Percentiles rank a stretch among this genome's conserved stretches.
Conservation (phyloP, 441 rosid genomes). For the Adansonia madagascariensis region DNA sequence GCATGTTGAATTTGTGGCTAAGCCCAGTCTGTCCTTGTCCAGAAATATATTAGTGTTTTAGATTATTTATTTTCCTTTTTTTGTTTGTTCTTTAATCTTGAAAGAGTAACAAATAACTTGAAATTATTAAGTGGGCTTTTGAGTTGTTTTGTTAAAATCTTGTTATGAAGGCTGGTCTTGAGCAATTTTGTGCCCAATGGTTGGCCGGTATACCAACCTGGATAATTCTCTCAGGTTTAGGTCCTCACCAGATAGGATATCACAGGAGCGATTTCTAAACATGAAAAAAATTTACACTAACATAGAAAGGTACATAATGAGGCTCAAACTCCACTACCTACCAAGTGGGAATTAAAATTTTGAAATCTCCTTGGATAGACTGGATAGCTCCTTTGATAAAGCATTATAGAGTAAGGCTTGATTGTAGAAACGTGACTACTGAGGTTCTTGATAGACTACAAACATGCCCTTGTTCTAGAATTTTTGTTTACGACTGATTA, state of each 20-base stretch:
- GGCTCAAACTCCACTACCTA: neutral
- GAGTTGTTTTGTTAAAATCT: neutral
- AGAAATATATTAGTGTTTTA: slow-evolving; percentile 13
- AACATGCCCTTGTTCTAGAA: neutral
- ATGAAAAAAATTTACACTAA: neutral
- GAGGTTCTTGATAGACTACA: neutral
- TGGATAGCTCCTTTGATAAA: neutral
- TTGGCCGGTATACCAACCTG: neutral
- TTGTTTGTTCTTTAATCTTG: neutral
- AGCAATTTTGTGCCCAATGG: neutral
- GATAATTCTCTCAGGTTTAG: neutral
- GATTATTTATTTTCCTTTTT: neutral
- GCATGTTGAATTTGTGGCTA: slow-evolving; percentile 6
- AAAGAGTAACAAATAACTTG: neutral
- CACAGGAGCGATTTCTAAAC: neutral
- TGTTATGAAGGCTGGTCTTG: neutral
- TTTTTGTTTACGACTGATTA: slow-evolving; percentile 5
- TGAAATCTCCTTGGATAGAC: neutral
- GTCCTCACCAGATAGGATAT: neutral
- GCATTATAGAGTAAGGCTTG: neutral
- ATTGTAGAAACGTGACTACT: slow-evolving; percentile 1
- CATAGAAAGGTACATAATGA: neutral
- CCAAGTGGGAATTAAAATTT: neutral
- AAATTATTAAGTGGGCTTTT: neutral
- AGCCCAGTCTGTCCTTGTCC: neutral